Base-by-base conservation (phyloP, 306 rosid species). In the Prunus armeniaca region DNA sequence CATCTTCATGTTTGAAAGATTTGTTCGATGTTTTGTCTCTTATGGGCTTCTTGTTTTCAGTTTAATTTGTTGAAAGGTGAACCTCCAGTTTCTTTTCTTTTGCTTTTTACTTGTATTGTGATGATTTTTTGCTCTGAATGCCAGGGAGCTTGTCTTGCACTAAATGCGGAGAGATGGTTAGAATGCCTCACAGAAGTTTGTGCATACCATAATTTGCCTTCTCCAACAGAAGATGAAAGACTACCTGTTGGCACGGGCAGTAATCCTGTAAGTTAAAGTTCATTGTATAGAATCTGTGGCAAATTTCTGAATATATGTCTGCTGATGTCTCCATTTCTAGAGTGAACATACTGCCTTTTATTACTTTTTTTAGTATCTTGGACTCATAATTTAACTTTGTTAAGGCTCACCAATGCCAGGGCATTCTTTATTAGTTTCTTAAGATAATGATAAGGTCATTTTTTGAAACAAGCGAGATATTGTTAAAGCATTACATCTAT, bases 231-330 rank as follows among this genome's bases (percentile, higher is more conserved):
- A 62, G 94, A 88, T 78, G 96, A 95, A 84, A 89, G 91, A 89
- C 96, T 95, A 79, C 99, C 99, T 65, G 96, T 95, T 88, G 99
- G 99, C 75, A 83, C 84, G 52, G 97, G 99, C 72, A 92, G 99
- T 86, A 95, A 95, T 92, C 99, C 97, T 80, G 99, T 95, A 87
- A 95, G 98, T 85, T 73, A 45, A 47, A 9, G 55, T 83, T 24
- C 45, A 32, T 58, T 34, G 34, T 18, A 58, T 62, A 71, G 24
- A 38, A 17, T 13, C 6, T 45, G n/a, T n/a, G 14, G 58, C 46
- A 71, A 71, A 61, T 75, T 83, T 15, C 60, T 67, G 63, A 65
- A 46, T 67, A 74, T 52, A 46, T 75, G 17, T 73, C 64, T 73
- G 41, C 67, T 67, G 9, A 12, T 52, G 51, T 56, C 27, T 74